Percentiles rank a stretch among this genome's conserved stretches.
phyloP scores from a whole-genome alignment of 208 protist genomes.

The Tritrichomonas musculus region DNA sequence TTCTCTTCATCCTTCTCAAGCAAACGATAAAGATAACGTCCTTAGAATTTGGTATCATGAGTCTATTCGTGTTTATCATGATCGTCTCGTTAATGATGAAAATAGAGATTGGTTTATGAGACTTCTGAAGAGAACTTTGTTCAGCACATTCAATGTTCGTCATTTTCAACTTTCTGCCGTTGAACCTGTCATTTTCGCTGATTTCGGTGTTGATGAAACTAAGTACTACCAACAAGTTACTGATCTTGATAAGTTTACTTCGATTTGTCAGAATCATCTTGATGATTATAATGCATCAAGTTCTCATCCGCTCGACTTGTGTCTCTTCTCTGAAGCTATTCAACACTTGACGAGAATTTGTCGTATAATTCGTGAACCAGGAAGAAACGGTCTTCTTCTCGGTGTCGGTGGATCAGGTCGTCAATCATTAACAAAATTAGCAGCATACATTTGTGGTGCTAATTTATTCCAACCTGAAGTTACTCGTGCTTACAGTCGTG shows the following conservation, averaged over 20 bases:
- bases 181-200: conserved; percentile 39
- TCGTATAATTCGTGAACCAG: conserved; percentile 83
- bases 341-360: conserved; percentile 84
- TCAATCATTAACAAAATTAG: conserved; percentile 81
- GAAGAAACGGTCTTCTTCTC: conserved; percentile 81
- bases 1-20: not conserved
- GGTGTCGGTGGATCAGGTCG: conserved; percentile 89
- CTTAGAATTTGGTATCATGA: conserved; percentile 85
- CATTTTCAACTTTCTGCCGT: conserved; percentile 60
- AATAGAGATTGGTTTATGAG: conserved; percentile 74
- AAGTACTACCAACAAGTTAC: conserved; percentile 50
- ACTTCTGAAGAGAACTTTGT: conserved; percentile 39
- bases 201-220: conserved; percentile 47
- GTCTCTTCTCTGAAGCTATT: conserved; percentile 91
- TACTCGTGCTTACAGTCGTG: conserved; percentile 61
- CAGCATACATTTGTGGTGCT: conserved; percentile 48
- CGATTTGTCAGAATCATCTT: conserved; percentile 65
- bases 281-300: conserved; percentile 76
- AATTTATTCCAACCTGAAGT: conserved; percentile 54
- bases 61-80: conserved; percentile 81
- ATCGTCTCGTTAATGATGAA: conserved; percentile 80
- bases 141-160: conserved; percentile 42
- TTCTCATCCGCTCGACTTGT: conserved; percentile 74
- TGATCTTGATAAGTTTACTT: conserved; percentile 42
- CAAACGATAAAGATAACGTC: conserved; percentile 53